Percentiles rank a stretch among this genome's conserved stretches.
phyloP scores from a whole-genome alignment of 1,284 basidiomycete genomes.

The Leccinum pachyderme region DNA sequence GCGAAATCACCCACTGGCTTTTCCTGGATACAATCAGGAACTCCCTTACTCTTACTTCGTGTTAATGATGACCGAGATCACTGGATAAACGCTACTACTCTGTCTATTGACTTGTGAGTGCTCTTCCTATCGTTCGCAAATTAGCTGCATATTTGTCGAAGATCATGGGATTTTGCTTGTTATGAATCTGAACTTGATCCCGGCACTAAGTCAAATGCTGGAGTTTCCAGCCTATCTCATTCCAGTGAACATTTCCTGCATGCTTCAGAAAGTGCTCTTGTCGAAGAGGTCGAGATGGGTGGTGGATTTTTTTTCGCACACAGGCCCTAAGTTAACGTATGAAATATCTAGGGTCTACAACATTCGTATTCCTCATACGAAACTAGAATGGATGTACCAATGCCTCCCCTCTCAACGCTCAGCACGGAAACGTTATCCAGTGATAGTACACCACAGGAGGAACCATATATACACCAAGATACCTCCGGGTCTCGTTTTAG shows the following conservation, averaged over 20 bases:
- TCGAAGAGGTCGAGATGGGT: constrained; percentile 9
- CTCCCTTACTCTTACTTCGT: constrained; percentile 26
- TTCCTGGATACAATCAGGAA: constrained; percentile 31
- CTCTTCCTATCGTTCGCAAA: background rate
- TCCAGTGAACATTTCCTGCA: background rate
- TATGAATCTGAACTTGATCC: constrained; percentile 22
- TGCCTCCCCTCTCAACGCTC: background rate
- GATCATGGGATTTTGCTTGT: constrained; percentile 31
- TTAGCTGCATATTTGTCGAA: constrained; percentile 1
- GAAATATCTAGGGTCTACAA: constrained; percentile 11
- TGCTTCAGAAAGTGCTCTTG: background rate
- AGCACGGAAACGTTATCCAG: background rate
- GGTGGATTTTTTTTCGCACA: constrained; percentile 16
- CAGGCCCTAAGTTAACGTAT: constrained; percentile 12
- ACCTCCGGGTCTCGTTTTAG: background rate
- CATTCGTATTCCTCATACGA: background rate
- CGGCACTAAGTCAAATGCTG: background rate
- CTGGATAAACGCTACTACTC: constrained; percentile 23
- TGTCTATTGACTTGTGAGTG: constrained; percentile 26
- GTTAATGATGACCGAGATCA: constrained; percentile 3
- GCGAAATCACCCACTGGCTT: constrained; percentile 18
- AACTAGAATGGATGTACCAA: background rate
- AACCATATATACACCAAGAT: background rate
- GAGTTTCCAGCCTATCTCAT: background rate
- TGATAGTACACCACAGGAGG: background rate